Evolutionary conservation across 805 yeast genomes (phyloP).

Genomic region (Yamadazyma endophytica): DNA sequence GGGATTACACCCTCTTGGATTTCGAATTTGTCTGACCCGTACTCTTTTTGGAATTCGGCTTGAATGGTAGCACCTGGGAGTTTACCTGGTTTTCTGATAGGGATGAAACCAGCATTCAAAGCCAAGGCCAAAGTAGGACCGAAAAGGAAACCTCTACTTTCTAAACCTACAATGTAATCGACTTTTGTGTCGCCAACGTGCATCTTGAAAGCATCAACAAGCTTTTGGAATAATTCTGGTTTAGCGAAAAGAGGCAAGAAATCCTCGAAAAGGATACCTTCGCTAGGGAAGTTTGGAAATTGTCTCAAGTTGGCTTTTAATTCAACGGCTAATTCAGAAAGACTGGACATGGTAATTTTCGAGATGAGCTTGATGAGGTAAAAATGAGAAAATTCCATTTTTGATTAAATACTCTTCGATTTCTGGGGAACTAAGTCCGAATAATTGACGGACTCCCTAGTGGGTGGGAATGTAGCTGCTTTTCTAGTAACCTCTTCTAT

Average conservation of each 20-base stretch:
- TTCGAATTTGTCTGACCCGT: conserved; percentile 86
- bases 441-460: conserved; percentile 1
- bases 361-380: no score
- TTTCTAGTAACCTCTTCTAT: conserved; percentile 1
- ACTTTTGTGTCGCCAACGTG: conserved; percentile 67
- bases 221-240: conserved; percentile 75
- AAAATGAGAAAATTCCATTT: no score
- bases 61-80: conserved; percentile 78
- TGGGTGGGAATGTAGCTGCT: not conserved
- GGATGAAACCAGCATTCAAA: conserved; percentile 85
- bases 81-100: conserved; percentile 93
- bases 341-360: no score
- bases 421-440: no score
- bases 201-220: conserved; percentile 73
- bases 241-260: conserved; percentile 86
- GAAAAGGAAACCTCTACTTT: conserved; percentile 93
- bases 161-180: conserved; percentile 90
- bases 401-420: no score
- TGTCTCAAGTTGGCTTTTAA: conserved; percentile 45
- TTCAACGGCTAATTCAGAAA: conserved; percentile 32
- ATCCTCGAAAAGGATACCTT: conserved; percentile 93
- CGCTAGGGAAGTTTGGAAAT: conserved; percentile 90
- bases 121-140: conserved; percentile 95
- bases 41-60: conserved; percentile 83
- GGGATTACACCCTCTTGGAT: conserved; percentile 81